Evolutionary conservation across 305 asterid species (phyloP).

Genomic region (Fraxinus sp.): DNA sequence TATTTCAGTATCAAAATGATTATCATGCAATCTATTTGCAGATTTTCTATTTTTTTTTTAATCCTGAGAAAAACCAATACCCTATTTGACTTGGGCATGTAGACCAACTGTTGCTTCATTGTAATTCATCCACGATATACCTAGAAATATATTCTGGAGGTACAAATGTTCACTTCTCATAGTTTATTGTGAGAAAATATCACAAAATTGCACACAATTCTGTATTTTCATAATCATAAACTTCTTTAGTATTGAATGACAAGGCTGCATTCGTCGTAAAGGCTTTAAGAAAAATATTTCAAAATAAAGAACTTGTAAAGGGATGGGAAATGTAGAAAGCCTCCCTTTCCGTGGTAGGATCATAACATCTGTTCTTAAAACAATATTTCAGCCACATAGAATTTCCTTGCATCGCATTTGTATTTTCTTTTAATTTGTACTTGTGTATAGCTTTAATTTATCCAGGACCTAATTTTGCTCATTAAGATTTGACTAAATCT

Average conservation of each 20-base stretch:
- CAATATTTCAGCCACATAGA: neutral
- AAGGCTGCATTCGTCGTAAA: neutral
- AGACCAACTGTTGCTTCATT: neutral
- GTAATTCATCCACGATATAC: neutral
- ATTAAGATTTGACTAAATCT: conserved; percentile 12
- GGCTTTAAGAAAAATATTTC: neutral
- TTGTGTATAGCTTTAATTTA: conserved; percentile 3
- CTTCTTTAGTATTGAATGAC: neutral
- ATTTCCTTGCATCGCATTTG: neutral
- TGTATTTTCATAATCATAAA: neutral
- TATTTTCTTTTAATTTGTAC: neutral
- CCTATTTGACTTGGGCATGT: neutral
- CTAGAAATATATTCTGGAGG: neutral
- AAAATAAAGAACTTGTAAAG: neutral
- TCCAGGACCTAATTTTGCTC: neutral
- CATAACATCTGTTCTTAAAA: neutral
- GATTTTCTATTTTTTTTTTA: neutral
- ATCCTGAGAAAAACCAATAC: neutral
- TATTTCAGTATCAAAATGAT: neutral
- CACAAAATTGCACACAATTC: neutral
- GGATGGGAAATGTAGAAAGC: neutral
- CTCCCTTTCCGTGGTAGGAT: neutral
- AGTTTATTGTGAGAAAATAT: neutral
- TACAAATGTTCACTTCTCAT: neutral
- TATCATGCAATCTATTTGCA: neutral